Base-by-base conservation (phyloP, 2,329 filamentous ascomycete species). In the Ambrosiella beaveri region DNA sequence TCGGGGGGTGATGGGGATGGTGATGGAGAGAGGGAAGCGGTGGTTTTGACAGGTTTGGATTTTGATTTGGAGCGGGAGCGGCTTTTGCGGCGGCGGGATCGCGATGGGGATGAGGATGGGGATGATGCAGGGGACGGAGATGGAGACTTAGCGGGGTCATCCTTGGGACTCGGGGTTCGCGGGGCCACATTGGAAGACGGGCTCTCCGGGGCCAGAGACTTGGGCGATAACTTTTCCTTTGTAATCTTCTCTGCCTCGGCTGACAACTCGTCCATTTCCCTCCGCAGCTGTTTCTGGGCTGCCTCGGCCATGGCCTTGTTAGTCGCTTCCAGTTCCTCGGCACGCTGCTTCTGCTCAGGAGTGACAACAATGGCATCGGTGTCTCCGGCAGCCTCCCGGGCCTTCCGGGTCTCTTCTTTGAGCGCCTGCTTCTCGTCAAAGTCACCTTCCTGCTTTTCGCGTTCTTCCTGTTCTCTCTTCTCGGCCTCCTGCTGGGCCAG, bases 401-500 rank as follows among this genome's bases (percentile, higher is more conserved):
- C 37, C 11, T 35, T 36, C 8, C 37, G 27, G 9, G 37, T 15
- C 27, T 36, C 35, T 8, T 40, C 40, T 7, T 15, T 44, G n/a
- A 36, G 39, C 11, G 36, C 40, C n/a, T 59, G 44, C 11, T 38
- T 38, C 44, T 59, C 49, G 8, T 56, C 36, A 11, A 13, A 41
- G 15, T 8, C 7, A 13, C 41, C 39, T 36, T 13, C 51, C 11
- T 27, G 35, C 35, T 41, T 44, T 15, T 41, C 37, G 35, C 52
- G 7, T 17, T 58, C 40, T 17, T 45, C 36, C 27, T 45, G 36
- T 13, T 17, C 40, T 11, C 37, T 15, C 19, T 54, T 44, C 37
- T 53, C 39, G 11, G 50, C 57, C 17, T 58, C 57, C 47, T 58
- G 57, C 9, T 49, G 19, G 9, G 41, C 53, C 41, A 61, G 17